Evolutionary conservation across 2,329 filamentous ascomycete genomes (phyloP).

Genomic region (Tolypocladium nubicola): DNA sequence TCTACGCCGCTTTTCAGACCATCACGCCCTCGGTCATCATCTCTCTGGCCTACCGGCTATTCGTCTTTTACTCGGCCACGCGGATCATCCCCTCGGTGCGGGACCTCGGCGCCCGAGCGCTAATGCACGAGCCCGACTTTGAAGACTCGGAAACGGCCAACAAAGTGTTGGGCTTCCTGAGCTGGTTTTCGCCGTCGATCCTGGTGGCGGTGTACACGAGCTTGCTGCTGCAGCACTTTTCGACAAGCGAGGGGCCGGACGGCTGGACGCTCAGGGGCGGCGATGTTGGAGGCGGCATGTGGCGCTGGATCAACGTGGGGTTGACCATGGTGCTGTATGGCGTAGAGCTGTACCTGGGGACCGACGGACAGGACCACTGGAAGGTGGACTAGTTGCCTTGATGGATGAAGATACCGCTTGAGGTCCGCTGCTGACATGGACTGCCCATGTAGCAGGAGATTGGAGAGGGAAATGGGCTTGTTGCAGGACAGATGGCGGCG

Average conservation of each 20-base stretch:
- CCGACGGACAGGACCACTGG: conserved; percentile 85
- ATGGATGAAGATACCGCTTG: background rate
- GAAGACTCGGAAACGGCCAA: conserved; percentile 79
- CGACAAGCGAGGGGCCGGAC: conserved; percentile 57
- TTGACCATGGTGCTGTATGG: conserved; percentile 85
- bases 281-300: conserved; percentile 70
- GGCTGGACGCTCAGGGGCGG: conserved; percentile 82
- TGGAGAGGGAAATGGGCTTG: background rate
- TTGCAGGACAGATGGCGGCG: background rate
- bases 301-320: conserved; percentile 88
- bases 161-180: conserved; percentile 70
- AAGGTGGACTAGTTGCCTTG: conserved; percentile 63
- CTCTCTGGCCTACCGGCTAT: conserved; percentile 82
- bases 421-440: background rate
- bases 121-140: conserved; percentile 75
- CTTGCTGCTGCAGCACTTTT: conserved; percentile 89
- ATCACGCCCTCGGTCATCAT: conserved; percentile 95
- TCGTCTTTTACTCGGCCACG: conserved; percentile 91
- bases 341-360: conserved; percentile 78
- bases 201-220: conserved; percentile 95
- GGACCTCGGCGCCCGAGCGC: conserved; percentile 70
- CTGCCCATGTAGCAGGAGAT: background rate
- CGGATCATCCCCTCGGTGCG: conserved; percentile 91
- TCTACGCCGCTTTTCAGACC: conserved; percentile 86
- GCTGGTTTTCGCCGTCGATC: conserved; percentile 91